Percentiles rank a stretch among this genome's conserved stretches.
Evolutionary conservation across 345 rosid genomes (phyloP).

Genomic region (Euphorbia tirucalli): DNA sequence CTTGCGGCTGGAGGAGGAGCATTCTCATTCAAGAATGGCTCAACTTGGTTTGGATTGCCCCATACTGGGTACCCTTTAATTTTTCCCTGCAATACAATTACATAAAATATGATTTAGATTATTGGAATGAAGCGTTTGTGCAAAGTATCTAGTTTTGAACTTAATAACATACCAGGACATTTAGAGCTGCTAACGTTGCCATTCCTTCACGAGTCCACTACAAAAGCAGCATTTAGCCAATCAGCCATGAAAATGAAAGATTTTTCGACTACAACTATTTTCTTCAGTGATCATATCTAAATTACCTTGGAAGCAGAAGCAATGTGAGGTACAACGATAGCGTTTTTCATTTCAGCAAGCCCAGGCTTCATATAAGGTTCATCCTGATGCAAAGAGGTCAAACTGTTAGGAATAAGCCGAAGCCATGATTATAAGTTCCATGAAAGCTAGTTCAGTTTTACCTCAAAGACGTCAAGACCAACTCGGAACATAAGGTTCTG

Average conservation of each 20-base stretch:
- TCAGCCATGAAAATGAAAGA: background rate
- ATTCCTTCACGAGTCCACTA: conserved; percentile 99
- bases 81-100: conserved; percentile 53
- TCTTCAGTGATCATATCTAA: background rate
- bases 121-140: background rate
- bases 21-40: conserved; percentile 75
- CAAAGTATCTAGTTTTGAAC: background rate
- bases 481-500: conserved; percentile 94
- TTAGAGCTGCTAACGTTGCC: conserved; percentile 92
- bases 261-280: background rate
- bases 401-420: background rate
- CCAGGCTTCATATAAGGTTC: conserved; percentile 99
- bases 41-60: conserved; percentile 71
- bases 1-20: conserved; percentile 76
- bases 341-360: conserved; percentile 89
- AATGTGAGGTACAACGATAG: conserved; percentile 84
- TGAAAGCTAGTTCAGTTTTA: conserved; percentile 15
- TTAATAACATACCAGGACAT: conserved; percentile 62
- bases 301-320: conserved; percentile 97
- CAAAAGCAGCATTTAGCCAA: conserved; percentile 5
- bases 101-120: background rate
- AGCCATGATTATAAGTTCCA: background rate
- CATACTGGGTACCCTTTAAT: conserved; percentile 88
- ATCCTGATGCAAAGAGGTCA: conserved; percentile 44
- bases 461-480: conserved; percentile 99